Conservation (phyloP, 768 basidiomycete species). For the Guyanaporus albipodus region DNA sequence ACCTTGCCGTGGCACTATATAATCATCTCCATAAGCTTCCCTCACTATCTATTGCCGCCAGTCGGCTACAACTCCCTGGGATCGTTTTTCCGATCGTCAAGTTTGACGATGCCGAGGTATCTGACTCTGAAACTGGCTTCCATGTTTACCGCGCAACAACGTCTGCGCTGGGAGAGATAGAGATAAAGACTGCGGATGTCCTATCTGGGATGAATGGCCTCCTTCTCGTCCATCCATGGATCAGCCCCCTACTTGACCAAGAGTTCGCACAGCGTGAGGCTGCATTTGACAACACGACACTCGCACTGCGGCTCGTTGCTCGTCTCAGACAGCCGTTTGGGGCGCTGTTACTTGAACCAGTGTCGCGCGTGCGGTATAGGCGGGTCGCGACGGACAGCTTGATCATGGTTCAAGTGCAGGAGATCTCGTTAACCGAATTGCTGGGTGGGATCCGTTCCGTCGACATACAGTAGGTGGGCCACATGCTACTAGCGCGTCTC, state of each 20-base stretch:
- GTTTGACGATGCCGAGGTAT: too few relatives aligned
- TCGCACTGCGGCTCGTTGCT: not conserved
- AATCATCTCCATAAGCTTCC: not conserved
- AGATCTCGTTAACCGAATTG: not conserved
- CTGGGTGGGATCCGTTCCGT: not conserved
- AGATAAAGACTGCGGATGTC: too few relatives aligned
- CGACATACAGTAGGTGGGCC: too few relatives aligned
- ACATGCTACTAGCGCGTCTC: too few relatives aligned
- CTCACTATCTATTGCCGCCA: not conserved
- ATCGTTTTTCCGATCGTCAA: not conserved
- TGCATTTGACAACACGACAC: not conserved
- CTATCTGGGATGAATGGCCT: too few relatives aligned
- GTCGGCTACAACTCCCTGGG: not conserved
- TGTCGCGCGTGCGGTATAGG: not conserved
- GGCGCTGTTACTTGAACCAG: too few relatives aligned
- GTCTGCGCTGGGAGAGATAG: too few relatives aligned
- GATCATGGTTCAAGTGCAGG: constrained; percentile 1
- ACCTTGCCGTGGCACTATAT: not conserved
- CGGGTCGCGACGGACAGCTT: constrained; percentile 13
- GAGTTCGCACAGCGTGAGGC: not conserved
- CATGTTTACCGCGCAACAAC: too few relatives aligned
- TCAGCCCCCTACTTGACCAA: constrained; percentile 8
- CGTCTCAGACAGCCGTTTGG: constrained; percentile 10
- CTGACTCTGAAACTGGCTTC: too few relatives aligned
- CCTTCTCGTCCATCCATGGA: too few relatives aligned